These are phyloP conservation scores for Ogataea hybrid DNA, from an alignment of 1,139 yeast genomes.

Conservation along the genomic window DNA sequence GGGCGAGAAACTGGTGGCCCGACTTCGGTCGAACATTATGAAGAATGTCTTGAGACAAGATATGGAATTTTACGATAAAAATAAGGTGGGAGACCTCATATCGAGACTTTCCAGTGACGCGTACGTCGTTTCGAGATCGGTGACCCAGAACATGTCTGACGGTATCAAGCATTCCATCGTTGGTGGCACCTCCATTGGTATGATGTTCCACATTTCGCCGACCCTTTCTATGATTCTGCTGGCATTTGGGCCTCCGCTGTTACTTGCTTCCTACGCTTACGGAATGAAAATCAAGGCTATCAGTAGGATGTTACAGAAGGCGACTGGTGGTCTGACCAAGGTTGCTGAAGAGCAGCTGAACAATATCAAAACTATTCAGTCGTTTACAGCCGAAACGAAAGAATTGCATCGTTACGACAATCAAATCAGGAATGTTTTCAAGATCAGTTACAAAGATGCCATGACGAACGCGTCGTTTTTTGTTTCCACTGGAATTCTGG, in stretches of 20 bases:
- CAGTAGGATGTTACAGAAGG: slow-evolving; percentile 77
- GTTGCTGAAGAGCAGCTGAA: slow-evolving; percentile 90
- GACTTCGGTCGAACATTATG: slow-evolving; percentile 74
- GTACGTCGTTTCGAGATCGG: slow-evolving; percentile 80
- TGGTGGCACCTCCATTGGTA: slow-evolving; percentile 75
- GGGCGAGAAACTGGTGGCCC: slow-evolving; percentile 85
- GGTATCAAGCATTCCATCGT: slow-evolving; percentile 80
- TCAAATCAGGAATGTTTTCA: slow-evolving; percentile 72
- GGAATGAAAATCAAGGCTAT: slow-evolving; percentile 77
- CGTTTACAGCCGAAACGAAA: slow-evolving; percentile 80
- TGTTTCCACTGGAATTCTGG: slow-evolving; percentile 76
- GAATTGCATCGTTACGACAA: slow-evolving; percentile 61
- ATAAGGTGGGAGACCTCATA: slow-evolving; percentile 90
- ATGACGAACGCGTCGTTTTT: slow-evolving; percentile 71
- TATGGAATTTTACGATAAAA: slow-evolving; percentile 88
- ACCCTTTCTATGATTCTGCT: slow-evolving; percentile 75
- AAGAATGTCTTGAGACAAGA: slow-evolving; percentile 80
- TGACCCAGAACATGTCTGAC: slow-evolving; percentile 88
- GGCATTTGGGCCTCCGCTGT: slow-evolving; percentile 77
- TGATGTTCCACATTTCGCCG: slow-evolving; percentile 89
- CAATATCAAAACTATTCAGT: slow-evolving; percentile 82
- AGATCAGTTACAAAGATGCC: slow-evolving; percentile 78
- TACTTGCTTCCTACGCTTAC: slow-evolving; percentile 70
- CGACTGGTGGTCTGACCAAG: slow-evolving; percentile 81
- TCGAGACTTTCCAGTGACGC: slow-evolving; percentile 88